Evolutionary conservation across 2,329 filamentous ascomycete genomes (phyloP).

Genomic region (Diplodia sapinea): DNA sequence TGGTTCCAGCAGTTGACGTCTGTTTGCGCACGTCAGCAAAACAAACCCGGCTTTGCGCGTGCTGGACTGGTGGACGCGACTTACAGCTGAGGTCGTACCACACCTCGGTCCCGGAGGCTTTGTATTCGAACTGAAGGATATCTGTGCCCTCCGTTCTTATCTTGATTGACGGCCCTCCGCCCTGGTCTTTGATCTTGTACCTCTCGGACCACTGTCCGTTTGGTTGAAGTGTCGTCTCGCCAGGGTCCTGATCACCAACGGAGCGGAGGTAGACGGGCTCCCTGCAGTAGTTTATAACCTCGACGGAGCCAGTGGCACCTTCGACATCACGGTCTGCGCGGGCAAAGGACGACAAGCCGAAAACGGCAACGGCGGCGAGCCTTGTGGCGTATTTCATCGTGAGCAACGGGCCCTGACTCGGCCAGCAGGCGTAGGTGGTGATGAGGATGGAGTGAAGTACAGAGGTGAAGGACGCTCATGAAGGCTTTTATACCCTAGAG

Average conservation of each 20-base stretch:
- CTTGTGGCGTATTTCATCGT: neutral
- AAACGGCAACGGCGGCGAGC: neutral
- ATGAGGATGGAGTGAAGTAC: neutral
- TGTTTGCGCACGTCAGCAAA: neutral
- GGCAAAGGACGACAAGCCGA: neutral
- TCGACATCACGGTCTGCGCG: neutral
- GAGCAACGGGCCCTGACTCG: neutral
- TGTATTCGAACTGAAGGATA: slow-evolving; percentile 1
- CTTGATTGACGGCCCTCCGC: slow-evolving; percentile 5
- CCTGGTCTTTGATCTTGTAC: neutral
- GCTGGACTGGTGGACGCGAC: neutral
- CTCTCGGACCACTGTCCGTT: neutral
- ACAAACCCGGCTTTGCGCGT: no score
- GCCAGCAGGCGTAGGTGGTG: no score
- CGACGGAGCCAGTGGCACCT: neutral
- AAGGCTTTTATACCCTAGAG: neutral
- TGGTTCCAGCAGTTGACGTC: slow-evolving; percentile 20
- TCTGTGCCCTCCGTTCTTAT: neutral
- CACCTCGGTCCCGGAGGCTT: neutral
- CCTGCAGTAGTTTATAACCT: neutral
- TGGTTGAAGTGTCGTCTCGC: neutral
- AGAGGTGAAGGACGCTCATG: no score
- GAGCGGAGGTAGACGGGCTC: neutral
- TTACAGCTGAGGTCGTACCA: slow-evolving; percentile 22
- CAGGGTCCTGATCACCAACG: neutral